phyloP scores from a whole-genome alignment of 1,139 yeast species.

The Candida buenavistaensis region DNA sequence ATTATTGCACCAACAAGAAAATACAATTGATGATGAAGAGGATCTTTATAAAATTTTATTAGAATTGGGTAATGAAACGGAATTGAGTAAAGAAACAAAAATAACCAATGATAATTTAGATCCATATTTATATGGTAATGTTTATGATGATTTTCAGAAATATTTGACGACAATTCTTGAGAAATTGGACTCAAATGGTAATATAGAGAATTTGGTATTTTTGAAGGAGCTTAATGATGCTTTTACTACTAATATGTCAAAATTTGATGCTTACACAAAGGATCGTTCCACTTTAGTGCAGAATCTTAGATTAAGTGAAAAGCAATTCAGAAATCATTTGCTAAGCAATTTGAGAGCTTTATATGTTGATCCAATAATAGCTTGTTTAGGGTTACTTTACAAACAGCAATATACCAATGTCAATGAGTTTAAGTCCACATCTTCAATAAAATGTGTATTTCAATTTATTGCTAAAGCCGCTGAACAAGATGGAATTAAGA shows the following conservation, averaged over 20 bases:
- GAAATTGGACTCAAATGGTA: conserved; percentile 20
- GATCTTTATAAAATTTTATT: conserved; percentile 14
- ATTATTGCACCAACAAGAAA: conserved; percentile 1
- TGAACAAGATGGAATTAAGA: conserved; percentile 7
- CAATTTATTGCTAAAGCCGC: conserved; percentile 8
- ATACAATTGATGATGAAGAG: conserved; percentile 11
- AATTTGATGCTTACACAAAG: conserved; percentile 11
- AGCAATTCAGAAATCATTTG: conserved; percentile 37
- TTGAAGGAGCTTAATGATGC: conserved; percentile 37
- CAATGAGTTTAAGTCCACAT: conserved; percentile 24
- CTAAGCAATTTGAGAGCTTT: conserved; percentile 37
- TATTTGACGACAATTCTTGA: conserved; percentile 30
- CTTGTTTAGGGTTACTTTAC: conserved; percentile 32
- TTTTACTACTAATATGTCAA: conserved; percentile 29
- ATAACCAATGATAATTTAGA: conserved; percentile 6
- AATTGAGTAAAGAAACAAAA: conserved; percentile 5
- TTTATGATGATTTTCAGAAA: conserved; percentile 37
- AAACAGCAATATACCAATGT: conserved; percentile 36
- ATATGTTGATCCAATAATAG: conserved; percentile 43
- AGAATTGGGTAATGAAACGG: conserved; percentile 14
- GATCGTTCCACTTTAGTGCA: conserved; percentile 7
- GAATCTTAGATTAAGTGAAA: conserved; percentile 23
- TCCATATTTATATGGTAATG: conserved; percentile 25
- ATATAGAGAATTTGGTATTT: conserved; percentile 32
- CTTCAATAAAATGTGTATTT: conserved; percentile 23